These are phyloP conservation scores for Fusarium dlaminii DNA, from an alignment of 2,329 filamentous ascomycete genomes.

Conservation along the genomic window DNA sequence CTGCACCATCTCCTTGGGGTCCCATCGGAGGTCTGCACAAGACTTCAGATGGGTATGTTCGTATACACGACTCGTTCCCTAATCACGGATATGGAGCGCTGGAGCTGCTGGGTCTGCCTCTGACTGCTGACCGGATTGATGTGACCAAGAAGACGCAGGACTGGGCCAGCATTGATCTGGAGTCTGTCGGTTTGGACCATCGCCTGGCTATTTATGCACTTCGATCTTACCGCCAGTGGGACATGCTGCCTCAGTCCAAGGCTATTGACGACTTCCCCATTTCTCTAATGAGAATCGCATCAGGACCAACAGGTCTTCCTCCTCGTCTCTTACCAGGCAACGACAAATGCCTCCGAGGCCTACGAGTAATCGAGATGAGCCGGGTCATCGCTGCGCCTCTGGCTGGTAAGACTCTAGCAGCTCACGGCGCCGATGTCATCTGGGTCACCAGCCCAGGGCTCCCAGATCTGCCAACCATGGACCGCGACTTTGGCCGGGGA, in stretches of 20 bases:
- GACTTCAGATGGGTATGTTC: neutral
- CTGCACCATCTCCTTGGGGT: neutral
- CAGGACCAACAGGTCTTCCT: neutral
- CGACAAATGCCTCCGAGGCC: neutral
- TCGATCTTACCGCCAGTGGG: neutral
- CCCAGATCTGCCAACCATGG: neutral
- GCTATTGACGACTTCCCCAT: neutral
- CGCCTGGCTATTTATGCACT: neutral
- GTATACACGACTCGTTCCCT: neutral
- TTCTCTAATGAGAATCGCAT: neutral
- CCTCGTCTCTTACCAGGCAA: neutral
- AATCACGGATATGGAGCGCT: neutral
- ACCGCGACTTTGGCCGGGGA: neutral
- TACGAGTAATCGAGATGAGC: neutral
- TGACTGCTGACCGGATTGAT: neutral
- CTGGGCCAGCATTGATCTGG: neutral
- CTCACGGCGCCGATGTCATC: neutral
- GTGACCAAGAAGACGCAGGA: neutral
- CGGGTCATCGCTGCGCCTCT: neutral
- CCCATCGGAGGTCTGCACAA: neutral
- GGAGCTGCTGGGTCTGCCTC: neutral
- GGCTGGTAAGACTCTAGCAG: neutral
- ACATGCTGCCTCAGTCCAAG: neutral
- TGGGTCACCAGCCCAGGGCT: neutral
- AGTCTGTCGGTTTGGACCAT: neutral